A percentile compares a stretch with the other conserved stretches of the same genome.
phyloP scores from a whole-genome alignment of 108 stramenopile species.

The Cylindrotheca fusiformis region DNA sequence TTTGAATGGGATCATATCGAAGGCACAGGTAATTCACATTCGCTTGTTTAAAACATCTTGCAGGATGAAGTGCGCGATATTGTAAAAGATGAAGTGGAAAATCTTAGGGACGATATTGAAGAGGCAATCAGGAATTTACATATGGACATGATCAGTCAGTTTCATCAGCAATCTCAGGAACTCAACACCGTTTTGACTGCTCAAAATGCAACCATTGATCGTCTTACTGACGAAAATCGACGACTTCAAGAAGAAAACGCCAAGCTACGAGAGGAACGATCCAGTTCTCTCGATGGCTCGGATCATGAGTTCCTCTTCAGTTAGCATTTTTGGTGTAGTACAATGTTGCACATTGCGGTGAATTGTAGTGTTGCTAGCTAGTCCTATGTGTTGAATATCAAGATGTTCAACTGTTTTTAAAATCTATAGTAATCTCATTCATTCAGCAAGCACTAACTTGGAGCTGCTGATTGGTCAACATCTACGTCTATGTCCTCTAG shows the following conservation, averaged over 20 bases:
- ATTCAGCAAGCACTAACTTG: too few species aligned
- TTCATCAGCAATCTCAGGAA: constrained; percentile 42
- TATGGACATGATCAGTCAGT: constrained; percentile 38
- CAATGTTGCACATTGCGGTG: too few species aligned
- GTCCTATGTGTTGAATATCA: too few species aligned
- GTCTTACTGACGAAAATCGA: constrained; percentile 26
- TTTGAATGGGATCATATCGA: too few species aligned
- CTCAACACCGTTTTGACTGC: constrained; percentile 16
- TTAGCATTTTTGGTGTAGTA: too few species aligned
- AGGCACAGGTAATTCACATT: too few species aligned
- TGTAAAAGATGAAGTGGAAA: constrained; percentile 37
- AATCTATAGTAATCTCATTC: too few species aligned
- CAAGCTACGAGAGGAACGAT: neutral
- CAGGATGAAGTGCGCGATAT: constrained; percentile 28
- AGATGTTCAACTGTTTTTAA: too few species aligned
- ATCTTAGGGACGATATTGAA: constrained; percentile 40
- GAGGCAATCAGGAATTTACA: constrained; percentile 34
- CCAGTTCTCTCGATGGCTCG: too few species aligned
- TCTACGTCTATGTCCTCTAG: constrained; percentile 79
- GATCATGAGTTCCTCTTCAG: too few species aligned
- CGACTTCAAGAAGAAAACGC: constrained; percentile 36
- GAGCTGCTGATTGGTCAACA: constrained; percentile 73
- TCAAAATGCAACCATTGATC: constrained; percentile 21
- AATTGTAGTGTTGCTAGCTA: too few species aligned
- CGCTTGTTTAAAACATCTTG: too few species aligned